phyloP scores from a whole-genome alignment of 2,329 filamentous ascomycete species.

The Monosporascus cannonballus region DNA sequence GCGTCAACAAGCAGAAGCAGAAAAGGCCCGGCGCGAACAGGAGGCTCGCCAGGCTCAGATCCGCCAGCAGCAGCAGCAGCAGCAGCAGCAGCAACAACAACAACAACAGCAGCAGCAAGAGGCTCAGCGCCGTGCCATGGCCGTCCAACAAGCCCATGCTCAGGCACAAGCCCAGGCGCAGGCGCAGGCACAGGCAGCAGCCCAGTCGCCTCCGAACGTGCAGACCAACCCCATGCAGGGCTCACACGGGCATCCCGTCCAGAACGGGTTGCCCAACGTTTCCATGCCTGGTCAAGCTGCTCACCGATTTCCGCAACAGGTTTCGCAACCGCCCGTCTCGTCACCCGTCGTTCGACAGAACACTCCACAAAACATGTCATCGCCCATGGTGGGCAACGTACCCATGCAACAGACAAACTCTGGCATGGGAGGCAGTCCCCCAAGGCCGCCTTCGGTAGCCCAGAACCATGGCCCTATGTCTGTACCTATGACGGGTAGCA shows the following conservation, averaged over 20 bases:
- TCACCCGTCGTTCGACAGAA: slow-evolving; percentile 62
- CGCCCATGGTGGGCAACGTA: slow-evolving; percentile 56
- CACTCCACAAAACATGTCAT: slow-evolving; percentile 60
- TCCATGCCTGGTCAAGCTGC: slow-evolving; percentile 35
- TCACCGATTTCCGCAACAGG: slow-evolving; percentile 46
- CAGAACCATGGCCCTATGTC: slow-evolving; percentile 52
- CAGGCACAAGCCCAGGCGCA: slow-evolving; percentile 19
- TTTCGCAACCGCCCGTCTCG: slow-evolving; percentile 57
- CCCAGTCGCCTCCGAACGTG: slow-evolving; percentile 24
- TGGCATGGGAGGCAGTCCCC: slow-evolving; percentile 62
- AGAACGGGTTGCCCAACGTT: slow-evolving; percentile 37
- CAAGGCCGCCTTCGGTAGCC: slow-evolving; percentile 59
- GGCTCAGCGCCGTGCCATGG: slow-evolving; percentile 15
- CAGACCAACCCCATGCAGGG: slow-evolving; percentile 30
- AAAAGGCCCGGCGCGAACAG: slow-evolving; percentile 14
- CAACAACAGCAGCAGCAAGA: slow-evolving; percentile 19
- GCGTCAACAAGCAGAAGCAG: slow-evolving; percentile 30
- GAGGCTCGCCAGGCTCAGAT: not conserved
- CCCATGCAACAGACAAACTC: slow-evolving; percentile 62
- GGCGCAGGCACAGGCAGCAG: slow-evolving; percentile 23
- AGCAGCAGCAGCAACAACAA: slow-evolving; percentile 25
- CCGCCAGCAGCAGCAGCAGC: slow-evolving; percentile 20
- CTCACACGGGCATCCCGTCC: slow-evolving; percentile 38
- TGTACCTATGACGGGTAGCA: slow-evolving; percentile 54
- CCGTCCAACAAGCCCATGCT: slow-evolving; percentile 19